Base-by-base conservation (phyloP, 768 basidiomycete species). In the Lactarius hatsudake region DNA sequence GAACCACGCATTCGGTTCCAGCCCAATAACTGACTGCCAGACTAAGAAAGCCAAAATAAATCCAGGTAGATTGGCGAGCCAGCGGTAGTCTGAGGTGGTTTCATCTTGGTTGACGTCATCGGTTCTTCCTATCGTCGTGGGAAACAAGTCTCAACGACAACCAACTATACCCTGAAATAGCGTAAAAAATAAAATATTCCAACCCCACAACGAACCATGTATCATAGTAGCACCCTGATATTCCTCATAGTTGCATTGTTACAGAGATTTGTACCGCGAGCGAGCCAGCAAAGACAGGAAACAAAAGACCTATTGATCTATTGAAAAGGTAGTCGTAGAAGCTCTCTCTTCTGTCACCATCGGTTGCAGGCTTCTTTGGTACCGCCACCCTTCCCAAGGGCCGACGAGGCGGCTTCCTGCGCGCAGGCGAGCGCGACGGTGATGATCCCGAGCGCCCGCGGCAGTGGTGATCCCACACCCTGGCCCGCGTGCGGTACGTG, bases 391-490 rank as follows among this genome's bases (percentile, higher is more conserved):
- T 75, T 56, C 73, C 65, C 17, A 51, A 20, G 28, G 36, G 18
- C 30, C 66, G 45, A 53, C 56, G 61, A 42, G 56, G 72, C 28
- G 56, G 72, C 23, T 76, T 70, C 61, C 77, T 71, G 59, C 86
- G 75, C 8, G 76, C 80, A 34, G 86, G 86, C 0, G 86, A 87
- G 32, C 84, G 79, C 4, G 84, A 84, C 15, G 83, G 86, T 0
- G 85, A 86, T 5, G 85, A 85, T 4, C 82, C 71, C 1, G 83
- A 81, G 65, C 75, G 65, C 71, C 74, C 71, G 43, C 75, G 73
- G 17, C 76, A 61, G 53, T 26, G 43, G 2, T 12, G 20, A 20
- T 51, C 61, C 65, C 65, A 66, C 45, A 62, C 72, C 67, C 78
- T 66, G 36, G 76, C 62, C 67, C 76, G 71, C 64, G 77, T 74